These are phyloP conservation scores for Somion occarium DNA, from an alignment of 1,284 basidiomycete genomes.

Conservation along the genomic window DNA sequence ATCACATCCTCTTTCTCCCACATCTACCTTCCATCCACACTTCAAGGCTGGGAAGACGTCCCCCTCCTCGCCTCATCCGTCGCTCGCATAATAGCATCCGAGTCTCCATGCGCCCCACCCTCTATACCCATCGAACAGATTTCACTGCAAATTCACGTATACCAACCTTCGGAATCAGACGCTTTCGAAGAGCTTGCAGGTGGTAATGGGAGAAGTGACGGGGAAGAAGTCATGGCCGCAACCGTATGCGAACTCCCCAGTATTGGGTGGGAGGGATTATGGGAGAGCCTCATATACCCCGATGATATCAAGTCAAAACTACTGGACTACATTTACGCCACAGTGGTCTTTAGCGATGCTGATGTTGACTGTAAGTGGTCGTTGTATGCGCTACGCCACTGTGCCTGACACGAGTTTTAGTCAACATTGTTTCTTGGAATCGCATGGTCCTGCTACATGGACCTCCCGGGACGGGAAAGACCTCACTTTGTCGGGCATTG, in stretches of 20 bases:
- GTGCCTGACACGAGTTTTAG: slow-evolving; percentile 32
- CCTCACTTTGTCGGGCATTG: slow-evolving; percentile 89
- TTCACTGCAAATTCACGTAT: slow-evolving; percentile 80
- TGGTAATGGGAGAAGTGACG: slow-evolving; percentile 55
- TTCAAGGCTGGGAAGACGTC: slow-evolving; percentile 72
- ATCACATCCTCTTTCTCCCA: slow-evolving; percentile 55
- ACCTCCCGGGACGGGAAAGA: slow-evolving; percentile 98
- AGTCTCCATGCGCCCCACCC: slow-evolving; percentile 49
- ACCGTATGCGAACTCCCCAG: slow-evolving; percentile 85
- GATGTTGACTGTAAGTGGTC: slow-evolving; percentile 74
- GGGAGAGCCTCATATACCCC: slow-evolving; percentile 87
- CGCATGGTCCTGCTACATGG: slow-evolving; percentile 93
- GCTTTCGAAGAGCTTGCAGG: slow-evolving; percentile 78
- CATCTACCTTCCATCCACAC: slow-evolving; percentile 59
- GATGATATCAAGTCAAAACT: slow-evolving; percentile 87
- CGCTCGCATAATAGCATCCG: slow-evolving; percentile 76
- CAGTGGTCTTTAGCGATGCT: slow-evolving; percentile 85
- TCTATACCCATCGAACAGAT: slow-evolving; percentile 56
- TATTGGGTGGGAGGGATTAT: slow-evolving; percentile 80
- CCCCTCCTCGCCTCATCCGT: slow-evolving; percentile 71
- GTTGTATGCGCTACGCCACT: slow-evolving; percentile 7
- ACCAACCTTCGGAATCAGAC: slow-evolving; percentile 70
- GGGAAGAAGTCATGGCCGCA: slow-evolving; percentile 80
- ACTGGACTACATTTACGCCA: slow-evolving; percentile 92
- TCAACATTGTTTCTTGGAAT: slow-evolving; percentile 94